Percentiles rank a stretch among this genome's conserved stretches.
Evolutionary conservation across 2,329 filamentous ascomycete genomes (phyloP).

Genomic region (Colletotrichum spinosum): DNA sequence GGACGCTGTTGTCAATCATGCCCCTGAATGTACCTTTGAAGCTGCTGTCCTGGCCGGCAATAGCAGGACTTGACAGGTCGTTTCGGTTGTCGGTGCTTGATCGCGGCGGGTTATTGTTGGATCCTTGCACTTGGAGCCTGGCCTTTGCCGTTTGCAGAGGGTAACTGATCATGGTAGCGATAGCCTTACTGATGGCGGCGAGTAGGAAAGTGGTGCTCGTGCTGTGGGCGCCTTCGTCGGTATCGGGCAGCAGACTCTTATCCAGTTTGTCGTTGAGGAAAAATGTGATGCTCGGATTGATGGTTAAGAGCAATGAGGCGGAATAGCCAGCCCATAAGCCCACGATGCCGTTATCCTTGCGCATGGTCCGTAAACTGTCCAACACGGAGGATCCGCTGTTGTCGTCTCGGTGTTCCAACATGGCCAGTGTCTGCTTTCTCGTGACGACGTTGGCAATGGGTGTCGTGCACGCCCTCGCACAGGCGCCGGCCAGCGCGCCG

Average conservation of each 20-base stretch:
- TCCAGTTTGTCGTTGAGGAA: conserved; percentile 82
- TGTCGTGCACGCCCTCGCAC: conserved; percentile 80
- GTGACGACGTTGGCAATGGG: conserved; percentile 87
- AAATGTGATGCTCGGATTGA: conserved; percentile 90
- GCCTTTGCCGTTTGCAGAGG: conserved; percentile 90
- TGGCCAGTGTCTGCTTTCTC: conserved; percentile 77
- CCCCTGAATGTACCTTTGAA: conserved; percentile 32
- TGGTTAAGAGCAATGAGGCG: conserved; percentile 80
- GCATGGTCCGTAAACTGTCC: conserved; percentile 74
- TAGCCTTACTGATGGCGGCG: conserved; percentile 82
- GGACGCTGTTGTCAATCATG: conserved; percentile 62
- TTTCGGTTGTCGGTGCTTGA: conserved; percentile 41
- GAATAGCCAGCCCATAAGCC: conserved; percentile 93
- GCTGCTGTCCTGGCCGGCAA: neutral
- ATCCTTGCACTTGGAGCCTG: conserved; percentile 72
- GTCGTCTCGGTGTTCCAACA: conserved; percentile 11
- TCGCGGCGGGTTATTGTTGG: conserved; percentile 15
- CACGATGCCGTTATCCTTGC: conserved; percentile 74
- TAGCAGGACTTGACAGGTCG: neutral
- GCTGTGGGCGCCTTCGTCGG: conserved; percentile 48
- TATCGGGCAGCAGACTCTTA: conserved; percentile 64
- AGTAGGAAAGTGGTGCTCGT: conserved; percentile 53
- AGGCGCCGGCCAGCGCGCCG: conserved; percentile 79
- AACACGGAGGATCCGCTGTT: conserved; percentile 52
- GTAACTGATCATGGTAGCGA: conserved; percentile 83